These are phyloP conservation scores for Hirschfeldia incana DNA, from an alignment of 345 rosid genomes.

Conservation along the genomic window DNA sequence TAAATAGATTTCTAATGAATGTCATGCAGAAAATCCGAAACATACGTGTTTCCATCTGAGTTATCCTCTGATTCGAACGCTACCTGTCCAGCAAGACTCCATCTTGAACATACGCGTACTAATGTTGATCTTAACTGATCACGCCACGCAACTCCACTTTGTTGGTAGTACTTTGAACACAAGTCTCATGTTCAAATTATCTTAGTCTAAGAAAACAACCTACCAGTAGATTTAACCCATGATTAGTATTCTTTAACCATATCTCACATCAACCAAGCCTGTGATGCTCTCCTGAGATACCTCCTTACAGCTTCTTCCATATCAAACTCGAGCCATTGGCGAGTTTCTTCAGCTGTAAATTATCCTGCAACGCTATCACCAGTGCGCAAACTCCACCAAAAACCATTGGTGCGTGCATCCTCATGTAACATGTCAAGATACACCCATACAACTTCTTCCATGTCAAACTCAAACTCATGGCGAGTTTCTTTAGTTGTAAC, in stretches of 20 bases:
- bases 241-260: neutral
- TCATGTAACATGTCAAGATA: too few species aligned
- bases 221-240: neutral
- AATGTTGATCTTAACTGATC: neutral
- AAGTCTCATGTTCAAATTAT: neutral
- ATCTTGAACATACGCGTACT: neutral
- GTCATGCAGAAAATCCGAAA: neutral
- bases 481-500: neutral
- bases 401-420: too few species aligned
- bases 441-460: neutral
- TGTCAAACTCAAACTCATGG: neutral
- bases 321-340: neutral
- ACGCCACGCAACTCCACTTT: neutral
- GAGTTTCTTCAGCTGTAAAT: neutral
- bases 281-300: neutral
- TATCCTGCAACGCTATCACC: neutral
- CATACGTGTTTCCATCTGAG: neutral
- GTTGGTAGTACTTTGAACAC: neutral
- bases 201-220: neutral
- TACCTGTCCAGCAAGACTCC: neutral
- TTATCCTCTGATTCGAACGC: neutral
- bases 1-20: neutral
- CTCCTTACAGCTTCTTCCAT: neutral
- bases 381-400: too few species aligned
- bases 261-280: neutral